Conservation (phyloP, 2,329 filamentous ascomycete species). For the Rhexocercosporidium sp. region DNA sequence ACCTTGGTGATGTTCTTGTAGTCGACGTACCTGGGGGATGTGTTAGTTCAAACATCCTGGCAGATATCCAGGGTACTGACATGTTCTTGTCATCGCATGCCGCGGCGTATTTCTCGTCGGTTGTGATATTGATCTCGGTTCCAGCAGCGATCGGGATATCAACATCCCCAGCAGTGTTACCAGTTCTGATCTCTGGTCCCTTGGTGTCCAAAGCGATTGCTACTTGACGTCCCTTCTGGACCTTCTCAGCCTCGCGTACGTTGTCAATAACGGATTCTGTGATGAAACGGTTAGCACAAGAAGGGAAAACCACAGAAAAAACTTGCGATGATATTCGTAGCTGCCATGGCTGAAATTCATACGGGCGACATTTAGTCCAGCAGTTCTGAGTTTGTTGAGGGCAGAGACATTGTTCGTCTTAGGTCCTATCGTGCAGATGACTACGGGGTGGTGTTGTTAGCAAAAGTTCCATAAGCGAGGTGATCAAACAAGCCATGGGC, state of each 20-base stretch:
- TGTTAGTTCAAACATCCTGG: constrained; percentile 2
- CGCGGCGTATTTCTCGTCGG: constrained; percentile 89
- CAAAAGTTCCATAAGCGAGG: not conserved
- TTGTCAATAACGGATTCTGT: constrained; percentile 91
- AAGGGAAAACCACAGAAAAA: not conserved
- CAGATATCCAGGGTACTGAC: constrained; percentile 56
- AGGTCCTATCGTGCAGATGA: constrained; percentile 74
- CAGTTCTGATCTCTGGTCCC: constrained; percentile 87
- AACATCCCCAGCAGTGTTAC: constrained; percentile 71
- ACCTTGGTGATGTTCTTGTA: constrained; percentile 99
- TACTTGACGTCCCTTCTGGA: constrained; percentile 80
- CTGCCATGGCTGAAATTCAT: constrained; percentile 99
- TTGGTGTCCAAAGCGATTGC: constrained; percentile 91
- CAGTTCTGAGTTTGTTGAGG: constrained; percentile 90
- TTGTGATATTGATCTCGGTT: constrained; percentile 91
- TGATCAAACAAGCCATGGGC: not conserved
- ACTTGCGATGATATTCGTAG: constrained; percentile 83
- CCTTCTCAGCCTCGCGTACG: constrained; percentile 82
- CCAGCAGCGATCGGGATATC: constrained; percentile 85
- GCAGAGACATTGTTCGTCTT: constrained; percentile 99
- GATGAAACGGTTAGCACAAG: not conserved
- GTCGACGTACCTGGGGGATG: constrained; percentile 78
- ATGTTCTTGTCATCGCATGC: constrained; percentile 90
- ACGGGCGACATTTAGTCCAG: constrained; percentile 96
- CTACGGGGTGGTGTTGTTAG: not conserved